Evolutionary conservation across 148 eudicot genomes (phyloP).

Genomic region (Rhododendron kiyosumense): DNA sequence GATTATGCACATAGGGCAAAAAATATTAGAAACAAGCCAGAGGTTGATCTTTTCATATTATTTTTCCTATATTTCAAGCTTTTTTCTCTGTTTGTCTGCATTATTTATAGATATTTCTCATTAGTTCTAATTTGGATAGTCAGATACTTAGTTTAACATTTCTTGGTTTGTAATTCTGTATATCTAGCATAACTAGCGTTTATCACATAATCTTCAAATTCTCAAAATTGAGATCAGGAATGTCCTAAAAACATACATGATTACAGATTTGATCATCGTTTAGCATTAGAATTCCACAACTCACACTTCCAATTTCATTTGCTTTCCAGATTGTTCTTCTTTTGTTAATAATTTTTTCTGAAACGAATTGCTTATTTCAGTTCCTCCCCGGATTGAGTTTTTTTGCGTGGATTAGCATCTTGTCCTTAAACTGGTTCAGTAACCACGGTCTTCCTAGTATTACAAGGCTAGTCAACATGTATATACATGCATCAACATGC

Average conservation of each 20-base stretch:
- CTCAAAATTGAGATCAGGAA: background rate
- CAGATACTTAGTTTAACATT: background rate
- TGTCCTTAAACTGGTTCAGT: background rate
- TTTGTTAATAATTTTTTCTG: background rate
- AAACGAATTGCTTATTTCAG: background rate
- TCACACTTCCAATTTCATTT: background rate
- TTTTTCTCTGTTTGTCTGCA: background rate
- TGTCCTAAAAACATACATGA: background rate
- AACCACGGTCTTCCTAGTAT: background rate
- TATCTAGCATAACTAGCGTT: background rate
- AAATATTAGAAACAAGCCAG: constrained; percentile 82
- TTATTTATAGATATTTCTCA: background rate
- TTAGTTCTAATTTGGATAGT: background rate
- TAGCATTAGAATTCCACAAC: background rate
- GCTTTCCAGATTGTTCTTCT: background rate
- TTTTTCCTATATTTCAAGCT: background rate
- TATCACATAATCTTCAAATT: background rate
- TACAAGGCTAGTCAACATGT: background rate
- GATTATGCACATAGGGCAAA: constrained; percentile 97
- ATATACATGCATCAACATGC: background rate
- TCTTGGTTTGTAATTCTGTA: background rate
- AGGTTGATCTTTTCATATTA: constrained; percentile 35
- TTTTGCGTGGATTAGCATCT: background rate
- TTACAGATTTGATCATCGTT: background rate
- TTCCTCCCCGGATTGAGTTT: background rate